Evolutionary conservation across 2,329 filamentous ascomycete species (phyloP).

Genomic region (Thielaviopsis ethacetica): DNA sequence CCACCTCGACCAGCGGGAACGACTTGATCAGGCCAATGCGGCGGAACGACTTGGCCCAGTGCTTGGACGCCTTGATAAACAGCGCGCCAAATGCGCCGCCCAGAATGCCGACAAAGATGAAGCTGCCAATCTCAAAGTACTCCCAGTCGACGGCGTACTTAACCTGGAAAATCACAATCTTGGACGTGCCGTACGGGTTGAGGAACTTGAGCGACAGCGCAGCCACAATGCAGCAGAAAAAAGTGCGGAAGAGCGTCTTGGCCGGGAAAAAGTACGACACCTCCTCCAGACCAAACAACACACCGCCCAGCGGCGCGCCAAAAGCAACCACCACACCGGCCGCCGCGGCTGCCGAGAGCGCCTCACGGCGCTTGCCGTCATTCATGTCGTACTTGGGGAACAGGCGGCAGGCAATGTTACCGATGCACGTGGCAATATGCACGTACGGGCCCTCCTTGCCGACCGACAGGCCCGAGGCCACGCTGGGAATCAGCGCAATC

Average conservation of each 20-base stretch:
- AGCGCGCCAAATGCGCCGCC: constrained; percentile 75
- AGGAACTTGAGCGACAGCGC: constrained; percentile 85
- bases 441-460: constrained; percentile 94
- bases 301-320: constrained; percentile 71
- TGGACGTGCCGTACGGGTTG: constrained; percentile 88
- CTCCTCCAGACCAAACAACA: constrained; percentile 87
- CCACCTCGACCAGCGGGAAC: constrained; percentile 72
- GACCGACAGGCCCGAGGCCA: constrained; percentile 80
- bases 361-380: constrained; percentile 83
- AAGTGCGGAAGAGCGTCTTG: constrained; percentile 91
- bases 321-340: constrained; percentile 90
- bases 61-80: constrained; percentile 88
- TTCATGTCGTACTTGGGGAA: constrained; percentile 90
- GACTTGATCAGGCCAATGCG: constrained; percentile 65
- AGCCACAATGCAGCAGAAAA: constrained; percentile 93
- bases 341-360: constrained; percentile 81
- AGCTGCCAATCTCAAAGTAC: constrained; percentile 75
- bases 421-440: constrained; percentile 90
- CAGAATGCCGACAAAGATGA: constrained; percentile 71
- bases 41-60: constrained; percentile 82
- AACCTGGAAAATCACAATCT: constrained; percentile 94
- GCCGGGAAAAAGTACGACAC: constrained; percentile 95
- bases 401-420: constrained; percentile 87
- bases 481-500: constrained; percentile 65
- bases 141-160: constrained; percentile 84